Evolutionary conservation across 2,329 filamentous ascomycete genomes (phyloP), one percentile per base, ranked within the genome.

Genomic region (Ascochyta clinopodiicola): DNA sequence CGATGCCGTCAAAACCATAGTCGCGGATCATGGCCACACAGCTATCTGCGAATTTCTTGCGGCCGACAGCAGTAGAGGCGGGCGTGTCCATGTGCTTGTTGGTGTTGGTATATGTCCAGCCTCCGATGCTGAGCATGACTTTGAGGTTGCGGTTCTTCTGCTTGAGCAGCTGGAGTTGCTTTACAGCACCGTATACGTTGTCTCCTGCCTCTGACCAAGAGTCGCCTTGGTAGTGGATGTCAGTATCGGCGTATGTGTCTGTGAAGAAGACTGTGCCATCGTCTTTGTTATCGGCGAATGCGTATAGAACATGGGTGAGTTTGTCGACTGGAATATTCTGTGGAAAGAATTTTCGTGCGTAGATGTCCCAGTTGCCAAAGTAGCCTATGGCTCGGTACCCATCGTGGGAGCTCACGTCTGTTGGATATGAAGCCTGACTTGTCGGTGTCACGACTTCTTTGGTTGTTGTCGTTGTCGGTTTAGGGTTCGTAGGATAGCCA

Each of bases 261-360:
- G 63, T 69, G 9, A 72, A 47, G 40, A 67, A 57, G 38, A 76
- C 92, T 76, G 96, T 91, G 44, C 94, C 94, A 29, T 84, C 86
- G 3, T 94, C 90, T 2, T 86, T 84, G 55, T 96, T 85, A 72
- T 97, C 96, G 70, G 91, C 94, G 77, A 98, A 98, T 15, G 93
- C 84, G 68, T 97, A 97, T 15, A 97, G 85, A 4, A 98, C 78
- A 70, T 98, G 94, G 0, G 93, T 98, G 37, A 97, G 84, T 51
- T 91, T 89, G 50, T 92, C 85, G 3, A 83, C 86, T 0, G 91
- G 90, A 6, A 98, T 83, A 71, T 96, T 87, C 70, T 96, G 89
- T 0, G 93, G 92, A n/a, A 87, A 84, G 72, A 95, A 89, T 67
- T 94, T 89, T 51, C 93, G 87, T 35, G 81, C 91, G 75, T 97